Percentiles rank a stretch among this genome's conserved stretches.
Evolutionary conservation across 192 early-diverging fungal genomes (phyloP).

Genomic region (Podochytrium sp.): DNA sequence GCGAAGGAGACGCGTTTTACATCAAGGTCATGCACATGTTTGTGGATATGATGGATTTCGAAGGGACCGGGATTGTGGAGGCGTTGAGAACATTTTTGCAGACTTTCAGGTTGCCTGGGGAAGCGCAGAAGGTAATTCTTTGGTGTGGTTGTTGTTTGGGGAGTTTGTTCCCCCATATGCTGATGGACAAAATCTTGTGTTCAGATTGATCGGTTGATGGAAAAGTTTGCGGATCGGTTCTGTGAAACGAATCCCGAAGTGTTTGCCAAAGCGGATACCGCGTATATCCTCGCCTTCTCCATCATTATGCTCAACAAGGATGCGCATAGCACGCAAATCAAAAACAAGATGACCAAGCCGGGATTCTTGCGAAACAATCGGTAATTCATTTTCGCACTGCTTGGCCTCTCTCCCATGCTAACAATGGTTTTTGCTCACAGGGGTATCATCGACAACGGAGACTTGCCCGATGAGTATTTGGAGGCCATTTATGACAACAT

Average conservation of each 20-base stretch:
- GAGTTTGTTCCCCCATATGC: not conserved
- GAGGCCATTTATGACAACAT: slow-evolving; percentile 82
- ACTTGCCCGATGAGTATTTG: slow-evolving; percentile 78
- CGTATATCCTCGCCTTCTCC: slow-evolving; percentile 64
- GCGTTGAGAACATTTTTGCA: slow-evolving; percentile 63
- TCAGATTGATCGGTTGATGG: slow-evolving; percentile 67
- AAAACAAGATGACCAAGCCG: slow-evolving; percentile 60
- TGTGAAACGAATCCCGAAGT: slow-evolving; percentile 63
- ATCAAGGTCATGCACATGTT: slow-evolving; percentile 65
- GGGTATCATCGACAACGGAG: slow-evolving; percentile 86
- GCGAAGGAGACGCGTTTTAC: slow-evolving; percentile 55
- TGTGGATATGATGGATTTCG: slow-evolving; percentile 63
- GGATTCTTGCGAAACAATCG: slow-evolving; percentile 66
- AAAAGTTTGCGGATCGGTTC: slow-evolving; percentile 71
- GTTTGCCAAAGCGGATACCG: slow-evolving; percentile 67
- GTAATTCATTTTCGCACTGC: too few relatives aligned
- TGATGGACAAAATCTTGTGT: too few relatives aligned
- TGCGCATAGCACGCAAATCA: slow-evolving; percentile 60
- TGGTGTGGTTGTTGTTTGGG: too few relatives aligned
- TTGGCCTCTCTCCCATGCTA: not conserved
- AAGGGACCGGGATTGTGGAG: slow-evolving; percentile 53
- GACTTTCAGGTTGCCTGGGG: slow-evolving; percentile 65
- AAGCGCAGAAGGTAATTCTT: slow-evolving; percentile 63
- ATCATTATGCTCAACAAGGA: slow-evolving; percentile 73
- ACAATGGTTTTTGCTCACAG: slow-evolving; percentile 37